Evolutionary conservation across 169 alveolate species (phyloP), one percentile per base, ranked within the genome.

Genomic region (Cryptosporidium bovis): DNA sequence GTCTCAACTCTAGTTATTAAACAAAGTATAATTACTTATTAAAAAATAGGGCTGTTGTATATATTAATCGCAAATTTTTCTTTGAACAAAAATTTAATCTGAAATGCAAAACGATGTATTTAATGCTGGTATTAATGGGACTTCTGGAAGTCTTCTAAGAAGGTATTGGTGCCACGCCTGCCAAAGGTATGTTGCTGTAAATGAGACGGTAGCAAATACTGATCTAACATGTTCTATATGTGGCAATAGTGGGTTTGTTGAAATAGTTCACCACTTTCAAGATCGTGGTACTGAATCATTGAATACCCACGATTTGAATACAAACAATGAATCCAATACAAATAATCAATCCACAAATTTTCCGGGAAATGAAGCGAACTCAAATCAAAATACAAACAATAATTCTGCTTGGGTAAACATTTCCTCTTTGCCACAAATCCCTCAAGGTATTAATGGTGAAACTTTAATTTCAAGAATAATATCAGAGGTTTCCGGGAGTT

Each of bases 111-210:
- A 27, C 18, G 7, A 24, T 62, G 67, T 27, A 62, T 27, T 27
- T 62, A 33, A 27, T 62, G 48, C 48, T 40, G 46, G 44, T 7
- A 24, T 0, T 62, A 20, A 24, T 62, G 46, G 46, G 18, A 33
- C 24, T 27, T 13, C 64, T 4, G 64, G 64, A 18, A 29, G 77
- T 10, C 7, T 20, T 53, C 6, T 13, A 4, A 53, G 64, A 3
- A 60, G 87, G 36, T 77, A 77, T 50, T 77, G 48, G 40, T 77
- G 87, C 48, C 87, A 77, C 34, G 87, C 64, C 18, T 77, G 87
- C 29, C 87, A 77, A 56, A 60, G 51, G 15, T 40, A 58, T 60
- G 69, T 77, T 2, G 18, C 15, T 20, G 51, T 77, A 18, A 15
- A 24, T 24, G 77, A 77, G 33, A 24, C 33, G 18, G 62, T 36